Evolutionary conservation across 2,329 filamentous ascomycete genomes (phyloP).

Genomic region (Exutisphaerella laricina): DNA sequence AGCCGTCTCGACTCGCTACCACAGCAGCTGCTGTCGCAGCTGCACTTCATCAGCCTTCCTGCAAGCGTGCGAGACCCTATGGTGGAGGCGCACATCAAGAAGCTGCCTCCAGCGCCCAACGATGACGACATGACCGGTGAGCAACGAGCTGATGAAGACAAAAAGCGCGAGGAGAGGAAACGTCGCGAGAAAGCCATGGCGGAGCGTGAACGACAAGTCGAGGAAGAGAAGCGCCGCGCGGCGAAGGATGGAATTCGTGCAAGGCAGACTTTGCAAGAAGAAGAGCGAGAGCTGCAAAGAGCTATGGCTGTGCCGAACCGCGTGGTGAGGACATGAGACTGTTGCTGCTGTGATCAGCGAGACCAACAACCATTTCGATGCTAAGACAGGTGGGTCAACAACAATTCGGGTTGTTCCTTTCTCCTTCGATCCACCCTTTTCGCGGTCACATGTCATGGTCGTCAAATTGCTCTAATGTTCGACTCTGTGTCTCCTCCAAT

Average conservation of each 20-base stretch:
- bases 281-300: slow-evolving; percentile 19
- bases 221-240: slow-evolving; percentile 16
- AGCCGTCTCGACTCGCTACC: slow-evolving; percentile 57
- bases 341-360: no score
- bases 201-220: slow-evolving; percentile 21
- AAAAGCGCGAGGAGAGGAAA: slow-evolving; percentile 19
- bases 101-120: slow-evolving; percentile 44
- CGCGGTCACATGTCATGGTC: no score
- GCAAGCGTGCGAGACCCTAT: slow-evolving; percentile 57
- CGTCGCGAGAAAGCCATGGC: slow-evolving; percentile 21
- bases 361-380: no score
- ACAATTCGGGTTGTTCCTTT: no score
- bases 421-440: no score
- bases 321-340: no score
- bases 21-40: slow-evolving; percentile 56
- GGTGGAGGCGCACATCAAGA: slow-evolving; percentile 61
- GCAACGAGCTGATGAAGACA: slow-evolving; percentile 35
- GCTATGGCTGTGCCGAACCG: slow-evolving; percentile 16
- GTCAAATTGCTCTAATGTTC: no score
- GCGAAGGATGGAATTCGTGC: slow-evolving; percentile 20
- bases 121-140: slow-evolving; percentile 48
- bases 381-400: no score
- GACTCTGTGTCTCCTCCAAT: no score
- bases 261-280: slow-evolving; percentile 17
- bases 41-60: slow-evolving; percentile 65